Percentiles rank a stretch among this genome's conserved stretches.
Evolutionary conservation across 2,329 filamentous ascomycete species (phyloP).

Genomic region (Helminthosporium solani): DNA sequence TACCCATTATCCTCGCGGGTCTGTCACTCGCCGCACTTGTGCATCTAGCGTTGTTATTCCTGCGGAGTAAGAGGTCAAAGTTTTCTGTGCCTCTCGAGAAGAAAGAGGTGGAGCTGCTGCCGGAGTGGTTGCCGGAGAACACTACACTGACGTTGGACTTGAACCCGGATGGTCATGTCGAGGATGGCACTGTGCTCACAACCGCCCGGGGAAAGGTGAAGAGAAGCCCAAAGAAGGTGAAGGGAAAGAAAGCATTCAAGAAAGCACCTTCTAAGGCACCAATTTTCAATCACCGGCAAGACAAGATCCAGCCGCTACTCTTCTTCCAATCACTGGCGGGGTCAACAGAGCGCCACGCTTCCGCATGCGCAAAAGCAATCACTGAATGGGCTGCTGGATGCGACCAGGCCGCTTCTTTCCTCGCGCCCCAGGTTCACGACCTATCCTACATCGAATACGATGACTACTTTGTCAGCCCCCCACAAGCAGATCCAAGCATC

Average conservation of each 20-base stretch:
- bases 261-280: conserved; percentile 18
- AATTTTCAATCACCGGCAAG: conserved; percentile 28
- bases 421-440: conserved; percentile 68
- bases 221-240: conserved; percentile 42
- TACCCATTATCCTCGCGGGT: conserved; percentile 35
- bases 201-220: conserved; percentile 25
- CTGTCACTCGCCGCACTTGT: conserved; percentile 31
- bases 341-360: conserved; percentile 73
- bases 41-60: conserved; percentile 27
- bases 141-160: conserved; percentile 24
- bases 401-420: conserved; percentile 42
- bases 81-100: conserved; percentile 32
- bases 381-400: conserved; percentile 43
- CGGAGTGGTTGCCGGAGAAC: conserved; percentile 40
- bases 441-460: conserved; percentile 87
- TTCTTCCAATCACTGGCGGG: conserved; percentile 91
- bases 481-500: conserved; percentile 57
- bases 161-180: conserved; percentile 32
- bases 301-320: conserved; percentile 69
- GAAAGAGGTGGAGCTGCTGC: conserved; percentile 30
- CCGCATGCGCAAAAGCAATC: conserved; percentile 61
- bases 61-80: conserved; percentile 30
- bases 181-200: conserved; percentile 18
- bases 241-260: conserved; percentile 34
- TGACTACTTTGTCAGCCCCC: conserved; percentile 81